Conservation (phyloP, 2,329 filamentous ascomycete genomes). For the Fusarium sp. region DNA sequence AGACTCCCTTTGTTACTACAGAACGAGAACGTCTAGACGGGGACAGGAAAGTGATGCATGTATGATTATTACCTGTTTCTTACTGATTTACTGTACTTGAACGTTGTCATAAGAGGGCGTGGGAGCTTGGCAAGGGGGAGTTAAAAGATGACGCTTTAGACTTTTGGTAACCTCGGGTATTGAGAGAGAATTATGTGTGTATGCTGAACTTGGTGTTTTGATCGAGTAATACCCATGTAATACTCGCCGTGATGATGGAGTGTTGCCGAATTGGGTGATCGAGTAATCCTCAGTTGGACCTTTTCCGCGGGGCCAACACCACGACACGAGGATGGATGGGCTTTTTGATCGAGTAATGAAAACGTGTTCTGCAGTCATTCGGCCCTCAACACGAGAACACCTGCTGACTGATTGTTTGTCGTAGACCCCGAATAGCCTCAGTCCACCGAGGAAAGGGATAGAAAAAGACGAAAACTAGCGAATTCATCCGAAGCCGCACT, state of each 20-base stretch:
- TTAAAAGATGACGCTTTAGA: constrained; percentile 4
- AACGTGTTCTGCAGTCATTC: constrained; percentile 19
- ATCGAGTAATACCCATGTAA: constrained; percentile 24
- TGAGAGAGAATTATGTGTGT: not conserved
- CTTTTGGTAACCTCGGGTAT: constrained; percentile 8
- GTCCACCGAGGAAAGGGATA: not conserved
- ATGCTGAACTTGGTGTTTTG: constrained; percentile 14
- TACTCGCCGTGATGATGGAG: constrained; percentile 6
- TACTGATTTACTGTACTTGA: constrained; percentile 11
- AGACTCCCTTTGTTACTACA: constrained; percentile 21
- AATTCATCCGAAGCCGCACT: not conserved
- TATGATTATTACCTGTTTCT: constrained; percentile 39
- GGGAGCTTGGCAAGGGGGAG: not conserved
- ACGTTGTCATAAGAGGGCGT: constrained; percentile 4
- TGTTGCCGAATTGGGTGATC: constrained; percentile 2
- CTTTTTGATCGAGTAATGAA: constrained; percentile 32
- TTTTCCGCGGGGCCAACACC: constrained; percentile 14
- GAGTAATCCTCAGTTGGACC: constrained; percentile 9
- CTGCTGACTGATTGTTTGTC: constrained; percentile 2
- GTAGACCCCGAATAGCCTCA: constrained; percentile 13
- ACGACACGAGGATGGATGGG: not conserved
- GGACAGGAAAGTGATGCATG: constrained; percentile 30
- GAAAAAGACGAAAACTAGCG: not conserved
- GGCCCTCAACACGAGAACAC: constrained; percentile 9
- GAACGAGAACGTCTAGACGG: constrained; percentile 17